Conservation (phyloP, 1,284 basidiomycete genomes). For the Malassezia psittaci region DNA sequence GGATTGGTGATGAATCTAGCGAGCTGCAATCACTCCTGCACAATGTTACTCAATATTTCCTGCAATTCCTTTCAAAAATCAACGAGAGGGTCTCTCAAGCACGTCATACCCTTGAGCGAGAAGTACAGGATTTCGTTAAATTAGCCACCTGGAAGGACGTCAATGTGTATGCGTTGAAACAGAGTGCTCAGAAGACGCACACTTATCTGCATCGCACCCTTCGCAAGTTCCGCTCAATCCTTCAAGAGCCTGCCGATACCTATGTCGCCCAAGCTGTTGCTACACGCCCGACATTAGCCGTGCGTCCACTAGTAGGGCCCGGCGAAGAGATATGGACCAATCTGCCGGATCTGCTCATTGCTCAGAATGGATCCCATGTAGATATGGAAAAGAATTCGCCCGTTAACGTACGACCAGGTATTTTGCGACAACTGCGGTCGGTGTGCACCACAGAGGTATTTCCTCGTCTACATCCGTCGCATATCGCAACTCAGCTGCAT, state of each 20-base stretch:
- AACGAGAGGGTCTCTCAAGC: constrained; percentile 56
- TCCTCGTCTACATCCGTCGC: constrained; percentile 17
- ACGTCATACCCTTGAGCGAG: constrained; percentile 63
- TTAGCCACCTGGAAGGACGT: constrained; percentile 97
- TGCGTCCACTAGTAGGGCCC: constrained; percentile 11
- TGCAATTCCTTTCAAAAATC: constrained; percentile 57
- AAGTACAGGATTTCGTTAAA: constrained; percentile 76
- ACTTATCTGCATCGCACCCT: constrained; percentile 82
- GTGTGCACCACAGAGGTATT: constrained; percentile 20
- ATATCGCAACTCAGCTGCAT: constrained; percentile 8
- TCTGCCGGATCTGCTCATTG: constrained; percentile 5
- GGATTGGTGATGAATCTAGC: not conserved
- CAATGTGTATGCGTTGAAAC: constrained; percentile 85
- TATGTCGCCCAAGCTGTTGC: constrained; percentile 25
- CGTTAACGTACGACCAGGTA: constrained; percentile 15
- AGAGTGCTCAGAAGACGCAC: constrained; percentile 83
- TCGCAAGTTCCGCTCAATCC: constrained; percentile 78
- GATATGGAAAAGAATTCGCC: not conserved
- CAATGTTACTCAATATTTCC: constrained; percentile 61
- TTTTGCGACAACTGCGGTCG: constrained; percentile 21
- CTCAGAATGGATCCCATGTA: not conserved
- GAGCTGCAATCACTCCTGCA: not conserved
- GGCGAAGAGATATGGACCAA: constrained; percentile 16
- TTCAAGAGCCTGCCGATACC: constrained; percentile 62
- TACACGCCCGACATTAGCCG: constrained; percentile 21